Evolutionary conservation across 2,329 filamentous ascomycete genomes (phyloP), one percentile per base, ranked within the genome.

Genomic region (Diaporthe helianthi): DNA sequence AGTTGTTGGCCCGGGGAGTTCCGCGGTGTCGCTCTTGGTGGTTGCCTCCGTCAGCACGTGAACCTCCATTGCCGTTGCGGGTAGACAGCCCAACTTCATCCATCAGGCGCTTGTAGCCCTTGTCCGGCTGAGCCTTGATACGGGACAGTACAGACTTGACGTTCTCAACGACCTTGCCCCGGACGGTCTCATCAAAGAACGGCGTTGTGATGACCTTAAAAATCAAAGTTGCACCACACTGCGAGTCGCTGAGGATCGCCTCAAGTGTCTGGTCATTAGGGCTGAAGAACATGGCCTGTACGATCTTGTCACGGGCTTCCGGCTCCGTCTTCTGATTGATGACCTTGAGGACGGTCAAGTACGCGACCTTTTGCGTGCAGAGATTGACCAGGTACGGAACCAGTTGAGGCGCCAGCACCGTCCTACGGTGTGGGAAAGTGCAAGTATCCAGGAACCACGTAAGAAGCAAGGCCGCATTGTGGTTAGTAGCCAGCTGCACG

Each of bases 391-490:
- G 85, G 78, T 97, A 94, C 49, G 96, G 94, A 19, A 98, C 93
- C 29, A 99, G 89, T 74, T 94, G 90, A 24, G 96, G 96, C 53
- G 96, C 94, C 67, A 99, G 86, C 33, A 98, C 94, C 29, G 93
- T 97, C 69, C 96, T 92, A 73, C 96, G 92, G 74, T 92, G 90
- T 44, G 95, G 94, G 83, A 98, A 97, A 17, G 92, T 98, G 86
- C 96, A 99, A 1, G 96, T 98, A 78, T 99, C 96, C 67, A 99
- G 85, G 85, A 98, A 97, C 96, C 96, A 99, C 13, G 96, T 99
- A 73, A 99, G 83, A 26, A 99, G 86, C 60, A 99, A 84, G 51
- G 96, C 96, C 38, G 96, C 96, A 75, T 99, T 99, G 58, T 94
- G 92, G 78, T 98, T 98, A 61, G 95, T 98, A 12, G 96, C 95